Evolutionary conservation across 2,329 filamentous ascomycete genomes (phyloP).

Genomic region (Fusarium albosuccineum): DNA sequence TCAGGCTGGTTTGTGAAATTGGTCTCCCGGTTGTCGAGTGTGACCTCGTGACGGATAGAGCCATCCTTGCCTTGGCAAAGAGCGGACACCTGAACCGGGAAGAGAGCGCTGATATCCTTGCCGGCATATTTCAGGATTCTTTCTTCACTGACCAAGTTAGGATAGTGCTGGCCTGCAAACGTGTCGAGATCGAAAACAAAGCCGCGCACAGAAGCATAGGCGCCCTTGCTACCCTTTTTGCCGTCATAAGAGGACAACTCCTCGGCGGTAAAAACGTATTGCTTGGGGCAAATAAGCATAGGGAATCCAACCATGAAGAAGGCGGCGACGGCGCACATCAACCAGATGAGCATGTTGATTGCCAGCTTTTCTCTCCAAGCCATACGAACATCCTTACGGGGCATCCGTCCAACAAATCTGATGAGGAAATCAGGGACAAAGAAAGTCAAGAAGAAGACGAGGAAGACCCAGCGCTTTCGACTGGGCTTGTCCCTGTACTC

Average conservation of each 20-base stretch:
- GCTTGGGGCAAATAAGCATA: slow-evolving; percentile 87
- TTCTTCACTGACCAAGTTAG: slow-evolving; percentile 65
- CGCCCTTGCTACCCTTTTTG: slow-evolving; percentile 68
- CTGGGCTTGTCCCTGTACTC: slow-evolving; percentile 81
- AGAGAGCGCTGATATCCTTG: slow-evolving; percentile 86
- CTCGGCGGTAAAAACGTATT: slow-evolving; percentile 84
- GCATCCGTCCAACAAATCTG: slow-evolving; percentile 82
- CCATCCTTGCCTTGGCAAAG: slow-evolving; percentile 85
- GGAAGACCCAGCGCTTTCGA: slow-evolving; percentile 90
- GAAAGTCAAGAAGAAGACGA: slow-evolving; percentile 88
- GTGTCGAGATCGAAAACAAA: slow-evolving; percentile 85
- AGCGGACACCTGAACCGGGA: slow-evolving; percentile 94
- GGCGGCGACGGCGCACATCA: slow-evolving; percentile 79
- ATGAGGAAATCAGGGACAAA: slow-evolving; percentile 89
- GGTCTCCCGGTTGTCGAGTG: slow-evolving; percentile 82
- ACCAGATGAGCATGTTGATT: slow-evolving; percentile 98
- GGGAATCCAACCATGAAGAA: slow-evolving; percentile 96
- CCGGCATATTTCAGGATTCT: slow-evolving; percentile 85
- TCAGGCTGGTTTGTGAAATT: slow-evolving; percentile 79
- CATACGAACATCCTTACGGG: slow-evolving; percentile 89
- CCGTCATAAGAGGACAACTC: slow-evolving; percentile 84
- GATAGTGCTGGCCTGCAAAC: slow-evolving; percentile 83
- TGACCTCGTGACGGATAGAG: slow-evolving; percentile 75
- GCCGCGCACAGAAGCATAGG: slow-evolving; percentile 88
- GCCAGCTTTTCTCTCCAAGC: slow-evolving; percentile 98